Conservation (phyloP, 2,329 filamentous ascomycete genomes). For the Zymoseptoria pseudotritici region DNA sequence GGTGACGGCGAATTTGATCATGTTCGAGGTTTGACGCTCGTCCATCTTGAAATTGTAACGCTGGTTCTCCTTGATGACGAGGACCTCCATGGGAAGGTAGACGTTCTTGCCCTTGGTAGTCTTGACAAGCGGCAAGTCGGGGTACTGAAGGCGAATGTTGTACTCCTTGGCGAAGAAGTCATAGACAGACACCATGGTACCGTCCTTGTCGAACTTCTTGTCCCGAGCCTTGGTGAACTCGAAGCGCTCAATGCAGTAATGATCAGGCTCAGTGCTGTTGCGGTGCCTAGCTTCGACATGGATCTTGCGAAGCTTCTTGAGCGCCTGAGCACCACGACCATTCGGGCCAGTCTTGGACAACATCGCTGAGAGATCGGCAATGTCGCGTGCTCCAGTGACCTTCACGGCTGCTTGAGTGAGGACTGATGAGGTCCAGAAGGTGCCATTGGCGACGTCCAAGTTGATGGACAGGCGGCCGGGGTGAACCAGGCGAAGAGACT, state of each 20-base stretch:
- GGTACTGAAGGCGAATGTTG: slow-evolving; percentile 38
- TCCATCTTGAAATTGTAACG: slow-evolving; percentile 53
- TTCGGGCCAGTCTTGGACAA: slow-evolving; percentile 15
- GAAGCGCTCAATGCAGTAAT: slow-evolving; percentile 48
- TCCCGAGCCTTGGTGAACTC: slow-evolving; percentile 34
- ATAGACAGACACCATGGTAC: slow-evolving; percentile 50
- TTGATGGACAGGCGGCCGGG: slow-evolving; percentile 61
- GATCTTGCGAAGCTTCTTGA: slow-evolving; percentile 38
- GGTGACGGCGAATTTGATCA: slow-evolving; percentile 92
- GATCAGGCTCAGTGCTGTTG: slow-evolving; percentile 24
- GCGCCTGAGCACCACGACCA: slow-evolving; percentile 21
- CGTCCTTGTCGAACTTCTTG: slow-evolving; percentile 35
- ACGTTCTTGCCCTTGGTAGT: slow-evolving; percentile 47
- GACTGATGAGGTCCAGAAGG: slow-evolving; percentile 62
- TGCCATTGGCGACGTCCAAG: slow-evolving; percentile 83
- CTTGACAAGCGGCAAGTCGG: slow-evolving; percentile 49
- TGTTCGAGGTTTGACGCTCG: slow-evolving; percentile 61
- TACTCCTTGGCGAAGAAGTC: slow-evolving; percentile 50
- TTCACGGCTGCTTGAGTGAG: slow-evolving; percentile 31
- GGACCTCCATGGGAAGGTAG: slow-evolving; percentile 50
- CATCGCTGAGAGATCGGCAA: slow-evolving; percentile 22
- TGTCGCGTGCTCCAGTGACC: slow-evolving; percentile 20
- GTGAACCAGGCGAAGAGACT: slow-evolving; percentile 70
- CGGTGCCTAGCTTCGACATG: slow-evolving; percentile 37
- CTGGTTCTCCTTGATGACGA: slow-evolving; percentile 48